Evolutionary conservation across 768 basidiomycete genomes (phyloP), one percentile per base, ranked within the genome.

Genomic region (Russula sp.): DNA sequence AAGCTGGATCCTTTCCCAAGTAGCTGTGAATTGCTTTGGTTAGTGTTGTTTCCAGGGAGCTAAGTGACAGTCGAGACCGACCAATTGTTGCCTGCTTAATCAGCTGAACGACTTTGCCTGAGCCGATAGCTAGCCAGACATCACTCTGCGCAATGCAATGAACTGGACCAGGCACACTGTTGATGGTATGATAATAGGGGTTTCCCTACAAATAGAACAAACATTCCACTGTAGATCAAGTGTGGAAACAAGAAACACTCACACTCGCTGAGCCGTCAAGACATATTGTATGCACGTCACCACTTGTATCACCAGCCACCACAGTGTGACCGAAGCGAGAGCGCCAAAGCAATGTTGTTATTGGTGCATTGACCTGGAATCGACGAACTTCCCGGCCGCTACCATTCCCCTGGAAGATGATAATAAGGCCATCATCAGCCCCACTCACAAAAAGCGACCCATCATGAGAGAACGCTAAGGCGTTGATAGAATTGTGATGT

Each of bases 71-170:
- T 3, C 27, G 1, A 39, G 35, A 54, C 13, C 11, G 5, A 45
- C 55, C 42, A n/a, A 56, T 45, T 3, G 55, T 56, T 47, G 18
- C 55, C 34, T 56, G 55, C n/a, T 56, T 56, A 4, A 56, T 13
- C 11, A 56, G n/a, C 5, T 56, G 42, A n/a, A 56, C 32, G 14
- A 20, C 32, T n/a, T 56, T 56, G 1, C 55, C 55, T 0, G 44
- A 56, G 2, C 55, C 18, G 6, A 56, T 56, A n/a, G 55, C 55
- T 13, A 56, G 32, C 55, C 42, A 35, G 13, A 45, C 6, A 13
- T 42, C 32, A 10, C 44, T 56, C 32, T 56, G 55, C n/a, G 44
- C 44, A 6, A 45, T 45, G n/a, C 55, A 45, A n/a, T 56, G 55
- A 31, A 45, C 55, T 7, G 55, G 55, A 56, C 27, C 27, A 27